Conservation (phyloP, 2,329 filamentous ascomycete species). For the Lachnellula suecica region DNA sequence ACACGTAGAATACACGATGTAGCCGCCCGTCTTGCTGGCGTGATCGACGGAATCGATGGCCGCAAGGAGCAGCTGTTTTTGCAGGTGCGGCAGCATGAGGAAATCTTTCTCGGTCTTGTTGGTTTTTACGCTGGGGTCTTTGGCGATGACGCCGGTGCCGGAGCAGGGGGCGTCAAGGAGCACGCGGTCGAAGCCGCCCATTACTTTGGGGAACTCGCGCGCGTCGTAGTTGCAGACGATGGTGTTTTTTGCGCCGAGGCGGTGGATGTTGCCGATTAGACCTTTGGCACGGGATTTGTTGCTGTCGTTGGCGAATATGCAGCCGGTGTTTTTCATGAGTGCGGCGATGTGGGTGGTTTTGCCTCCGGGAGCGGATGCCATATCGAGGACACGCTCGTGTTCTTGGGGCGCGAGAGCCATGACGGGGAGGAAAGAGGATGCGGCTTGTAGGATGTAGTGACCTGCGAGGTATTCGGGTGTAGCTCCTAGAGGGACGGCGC, state of each 20-base stretch:
- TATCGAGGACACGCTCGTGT: slow-evolving; percentile 83
- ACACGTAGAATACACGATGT: slow-evolving; percentile 96
- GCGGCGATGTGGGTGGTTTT: slow-evolving; percentile 97
- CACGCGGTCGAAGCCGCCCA: slow-evolving; percentile 94
- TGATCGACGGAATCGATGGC: slow-evolving; percentile 96
- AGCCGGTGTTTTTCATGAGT: slow-evolving; percentile 95
- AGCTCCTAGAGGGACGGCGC: slow-evolving; percentile 75
- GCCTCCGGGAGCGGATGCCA: slow-evolving; percentile 93
- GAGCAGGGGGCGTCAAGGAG: slow-evolving; percentile 94
- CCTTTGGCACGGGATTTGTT: slow-evolving; percentile 92
- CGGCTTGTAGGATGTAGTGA: slow-evolving; percentile 96
- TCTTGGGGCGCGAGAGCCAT: slow-evolving; percentile 97
- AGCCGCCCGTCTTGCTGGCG: slow-evolving; percentile 86
- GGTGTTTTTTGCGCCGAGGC: slow-evolving; percentile 88
- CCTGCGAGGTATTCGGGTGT: slow-evolving; percentile 97
- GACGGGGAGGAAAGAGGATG: slow-evolving; percentile 93
- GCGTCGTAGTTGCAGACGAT: slow-evolving; percentile 96
- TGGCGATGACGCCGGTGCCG: slow-evolving; percentile 95
- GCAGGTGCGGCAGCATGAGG: slow-evolving; percentile 85
- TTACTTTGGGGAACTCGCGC: slow-evolving; percentile 87
- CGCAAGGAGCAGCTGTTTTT: slow-evolving; percentile 89
- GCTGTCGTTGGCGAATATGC: slow-evolving; percentile 94
- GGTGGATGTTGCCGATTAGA: slow-evolving; percentile 97
- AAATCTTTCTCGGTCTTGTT: slow-evolving; percentile 98
- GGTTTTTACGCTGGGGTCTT: slow-evolving; percentile 95